phyloP scores from a whole-genome alignment of 306 rosid genomes.

The Trifolium fragiferum region DNA sequence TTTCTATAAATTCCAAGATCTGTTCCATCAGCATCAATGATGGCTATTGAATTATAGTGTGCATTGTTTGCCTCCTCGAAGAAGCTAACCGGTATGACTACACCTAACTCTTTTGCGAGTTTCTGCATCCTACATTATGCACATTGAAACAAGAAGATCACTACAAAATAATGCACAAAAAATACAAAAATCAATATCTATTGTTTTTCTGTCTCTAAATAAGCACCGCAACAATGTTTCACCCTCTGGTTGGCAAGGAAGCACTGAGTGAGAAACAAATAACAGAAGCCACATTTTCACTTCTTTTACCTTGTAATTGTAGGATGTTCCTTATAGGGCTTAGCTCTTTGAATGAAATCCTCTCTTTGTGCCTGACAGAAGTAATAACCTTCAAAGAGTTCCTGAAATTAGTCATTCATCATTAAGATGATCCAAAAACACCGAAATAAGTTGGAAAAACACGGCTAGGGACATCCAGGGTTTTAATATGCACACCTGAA shows the following conservation, averaged over 20 bases:
- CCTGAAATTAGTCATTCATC: slow-evolving; percentile 56
- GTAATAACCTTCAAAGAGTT: slow-evolving; percentile 94
- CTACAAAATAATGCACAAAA: slow-evolving; percentile 25
- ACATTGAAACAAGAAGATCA: slow-evolving; percentile 41
- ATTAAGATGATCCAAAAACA: slow-evolving; percentile 33
- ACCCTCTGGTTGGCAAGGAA: slow-evolving; percentile 26
- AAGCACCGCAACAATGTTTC: slow-evolving; percentile 23
- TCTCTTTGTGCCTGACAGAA: slow-evolving; percentile 96
- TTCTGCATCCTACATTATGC: slow-evolving; percentile 75
- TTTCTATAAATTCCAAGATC: slow-evolving; percentile 97
- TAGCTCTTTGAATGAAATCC: slow-evolving; percentile 81
- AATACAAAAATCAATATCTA: slow-evolving; percentile 22
- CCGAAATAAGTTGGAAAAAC: slow-evolving; percentile 16
- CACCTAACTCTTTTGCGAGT: slow-evolving; percentile 83
- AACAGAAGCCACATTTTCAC: slow-evolving; percentile 28
- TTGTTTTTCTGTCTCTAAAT: slow-evolving; percentile 17
- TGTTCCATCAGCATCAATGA: slow-evolving; percentile 90
- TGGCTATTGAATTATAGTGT: slow-evolving; percentile 85
- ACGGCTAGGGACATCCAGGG: not conserved
- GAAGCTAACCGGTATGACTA: slow-evolving; percentile 93
- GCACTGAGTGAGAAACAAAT: slow-evolving; percentile 22
- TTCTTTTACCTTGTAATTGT: slow-evolving; percentile 75
- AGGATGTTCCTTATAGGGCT: slow-evolving; percentile 83
- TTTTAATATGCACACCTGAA: slow-evolving; percentile 68
- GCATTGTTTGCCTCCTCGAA: slow-evolving; percentile 99